phyloP scores from a whole-genome alignment of 2,329 filamentous ascomycete species.

The Neocucurbitaria cava region DNA sequence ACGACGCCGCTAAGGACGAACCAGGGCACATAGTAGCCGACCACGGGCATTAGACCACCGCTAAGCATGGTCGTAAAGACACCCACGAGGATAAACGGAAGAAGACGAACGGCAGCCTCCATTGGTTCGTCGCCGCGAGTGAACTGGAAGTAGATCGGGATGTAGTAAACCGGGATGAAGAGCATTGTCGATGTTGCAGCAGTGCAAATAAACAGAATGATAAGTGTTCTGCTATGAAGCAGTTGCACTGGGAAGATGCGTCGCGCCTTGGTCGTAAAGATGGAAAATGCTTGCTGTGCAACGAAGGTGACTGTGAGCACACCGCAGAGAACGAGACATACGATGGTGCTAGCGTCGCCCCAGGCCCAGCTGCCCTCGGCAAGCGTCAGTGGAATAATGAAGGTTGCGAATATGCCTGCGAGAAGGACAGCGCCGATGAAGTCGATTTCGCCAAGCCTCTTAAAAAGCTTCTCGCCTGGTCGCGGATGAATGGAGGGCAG shows the following conservation, averaged over 20 bases:
- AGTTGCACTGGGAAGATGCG: constrained; percentile 61
- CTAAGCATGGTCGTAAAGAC: constrained; percentile 21
- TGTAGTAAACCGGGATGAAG: constrained; percentile 37
- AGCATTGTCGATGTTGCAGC: constrained; percentile 44
- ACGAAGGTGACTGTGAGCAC: constrained; percentile 52
- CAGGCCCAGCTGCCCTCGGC: constrained; percentile 60
- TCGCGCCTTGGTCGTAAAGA: constrained; percentile 54
- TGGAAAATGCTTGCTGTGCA: constrained; percentile 53
- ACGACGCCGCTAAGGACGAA: constrained; percentile 41
- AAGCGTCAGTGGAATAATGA: constrained; percentile 60
- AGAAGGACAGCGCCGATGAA: constrained; percentile 55
- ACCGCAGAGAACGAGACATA: constrained; percentile 54
- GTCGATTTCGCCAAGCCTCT: constrained; percentile 18
- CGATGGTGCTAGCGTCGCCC: constrained; percentile 54
- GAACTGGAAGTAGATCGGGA: constrained; percentile 41
- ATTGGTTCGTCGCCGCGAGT: constrained; percentile 21
- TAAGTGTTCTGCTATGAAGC: constrained; percentile 30
- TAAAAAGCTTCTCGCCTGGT: neutral
- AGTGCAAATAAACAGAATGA: constrained; percentile 13
- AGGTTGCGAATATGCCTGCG: constrained; percentile 49
- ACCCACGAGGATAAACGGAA: constrained; percentile 32
- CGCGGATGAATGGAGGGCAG: constrained; percentile 10
- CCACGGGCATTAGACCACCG: constrained; percentile 20
- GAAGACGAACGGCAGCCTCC: constrained; percentile 27
- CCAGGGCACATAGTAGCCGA: constrained; percentile 30